These are phyloP conservation scores for Tricholoma sp. DNA, from an alignment of 768 basidiomycete species.

Conservation along the genomic window DNA sequence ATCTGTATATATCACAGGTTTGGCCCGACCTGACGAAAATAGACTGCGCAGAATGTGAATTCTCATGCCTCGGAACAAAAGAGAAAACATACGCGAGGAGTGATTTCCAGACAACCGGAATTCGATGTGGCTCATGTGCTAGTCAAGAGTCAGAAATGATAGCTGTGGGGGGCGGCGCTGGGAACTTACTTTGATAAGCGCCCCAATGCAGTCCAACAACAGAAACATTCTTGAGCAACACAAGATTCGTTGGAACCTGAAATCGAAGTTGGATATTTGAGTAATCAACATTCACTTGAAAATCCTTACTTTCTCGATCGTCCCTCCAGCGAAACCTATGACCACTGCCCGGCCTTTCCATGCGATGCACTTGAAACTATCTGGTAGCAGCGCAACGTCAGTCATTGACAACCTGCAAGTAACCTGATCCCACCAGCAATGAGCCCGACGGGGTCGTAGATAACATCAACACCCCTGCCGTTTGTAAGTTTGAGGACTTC, in stretches of 20 bases:
- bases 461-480: constrained; percentile 81
- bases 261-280: constrained; percentile 9
- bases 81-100: constrained; percentile 50
- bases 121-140: constrained; percentile 63
- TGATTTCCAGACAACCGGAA: constrained; percentile 67
- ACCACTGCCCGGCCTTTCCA: constrained; percentile 93
- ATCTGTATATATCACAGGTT: constrained; percentile 66
- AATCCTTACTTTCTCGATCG: constrained; percentile 68
- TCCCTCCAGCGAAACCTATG: constrained; percentile 87
- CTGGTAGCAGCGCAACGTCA: constrained; percentile 31
- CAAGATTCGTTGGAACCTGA: constrained; percentile 78
- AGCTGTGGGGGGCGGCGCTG: neutral
- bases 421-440: constrained; percentile 50
- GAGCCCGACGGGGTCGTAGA: constrained; percentile 84
- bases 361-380: constrained; percentile 86
- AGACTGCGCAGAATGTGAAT: constrained; percentile 38
- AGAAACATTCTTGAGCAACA: constrained; percentile 82
- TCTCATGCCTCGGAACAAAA: neutral
- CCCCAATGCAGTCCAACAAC: constrained; percentile 89
- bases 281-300: constrained; percentile 1
- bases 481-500: constrained; percentile 78
- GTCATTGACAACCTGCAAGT: neutral
- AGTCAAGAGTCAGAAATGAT: constrained; percentile 4
- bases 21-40: constrained; percentile 58
- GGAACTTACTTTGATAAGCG: constrained; percentile 58